These are phyloP conservation scores for Annona squamosa DNA, from an alignment of 164 flowering plant species.

Conservation along the genomic window DNA sequence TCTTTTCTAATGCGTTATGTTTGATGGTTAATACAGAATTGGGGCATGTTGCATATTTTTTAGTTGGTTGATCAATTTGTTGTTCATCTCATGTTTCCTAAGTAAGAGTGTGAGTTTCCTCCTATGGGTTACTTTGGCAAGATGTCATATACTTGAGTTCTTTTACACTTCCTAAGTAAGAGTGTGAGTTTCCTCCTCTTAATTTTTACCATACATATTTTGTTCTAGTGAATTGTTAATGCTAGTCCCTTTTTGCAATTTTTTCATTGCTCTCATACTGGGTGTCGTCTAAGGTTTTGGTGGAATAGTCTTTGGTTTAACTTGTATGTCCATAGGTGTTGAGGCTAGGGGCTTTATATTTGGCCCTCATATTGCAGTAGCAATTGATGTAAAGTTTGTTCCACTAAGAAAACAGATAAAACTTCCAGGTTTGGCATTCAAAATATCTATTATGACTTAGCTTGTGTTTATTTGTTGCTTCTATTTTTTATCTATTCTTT, in stretches of 20 bases:
- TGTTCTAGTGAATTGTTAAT: not conserved
- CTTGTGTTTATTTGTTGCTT: not conserved
- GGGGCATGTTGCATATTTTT: too few relatives aligned
- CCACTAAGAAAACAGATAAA: constrained; percentile 92
- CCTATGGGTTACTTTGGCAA: too few relatives aligned
- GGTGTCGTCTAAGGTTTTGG: not conserved
- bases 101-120: too few relatives aligned
- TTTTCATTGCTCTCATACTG: not conserved
- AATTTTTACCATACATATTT: too few relatives aligned
- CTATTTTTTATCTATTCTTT: not conserved
- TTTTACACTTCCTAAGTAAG: too few relatives aligned
- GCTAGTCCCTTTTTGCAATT: not conserved
- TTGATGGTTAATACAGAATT: too few relatives aligned
- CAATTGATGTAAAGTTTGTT: constrained; percentile 95
- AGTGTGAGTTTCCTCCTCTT: too few relatives aligned
- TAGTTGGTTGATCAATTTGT: too few relatives aligned
- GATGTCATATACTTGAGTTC: too few relatives aligned
- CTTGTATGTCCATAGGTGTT: constrained; percentile 42
- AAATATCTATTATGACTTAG: too few relatives aligned
- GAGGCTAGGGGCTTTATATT: constrained; percentile 95
- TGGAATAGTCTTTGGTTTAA: not conserved
- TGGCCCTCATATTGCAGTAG: constrained; percentile 94
- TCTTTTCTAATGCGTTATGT: too few relatives aligned
- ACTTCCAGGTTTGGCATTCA: constrained; percentile 57
- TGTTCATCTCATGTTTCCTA: too few relatives aligned